A percentile compares a stretch with the other conserved stretches of the same genome.
phyloP scores from a whole-genome alignment of 306 rosid species.

The Sicyos edulis region DNA sequence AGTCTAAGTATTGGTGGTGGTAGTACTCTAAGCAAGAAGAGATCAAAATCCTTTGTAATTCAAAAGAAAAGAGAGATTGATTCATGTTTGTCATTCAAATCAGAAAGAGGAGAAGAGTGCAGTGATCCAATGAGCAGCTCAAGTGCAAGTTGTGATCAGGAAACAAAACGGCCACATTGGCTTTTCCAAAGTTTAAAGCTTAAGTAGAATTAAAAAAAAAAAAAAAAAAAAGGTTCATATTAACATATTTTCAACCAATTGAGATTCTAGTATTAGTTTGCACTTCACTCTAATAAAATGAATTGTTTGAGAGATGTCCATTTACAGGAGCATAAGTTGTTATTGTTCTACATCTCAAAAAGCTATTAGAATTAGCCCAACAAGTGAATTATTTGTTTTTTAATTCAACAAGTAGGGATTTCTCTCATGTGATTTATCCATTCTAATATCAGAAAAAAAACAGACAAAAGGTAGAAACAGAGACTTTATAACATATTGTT shows the following conservation, averaged over 20 bases:
- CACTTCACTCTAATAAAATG: neutral
- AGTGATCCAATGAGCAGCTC: constrained; percentile 77
- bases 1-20: constrained; percentile 91
- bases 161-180: constrained; percentile 68
- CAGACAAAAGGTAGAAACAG: neutral
- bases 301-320: constrained; percentile 12
- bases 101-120: constrained; percentile 61
- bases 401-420: too few species aligned
- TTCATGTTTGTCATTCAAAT: constrained; percentile 53
- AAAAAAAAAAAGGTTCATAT: neutral
- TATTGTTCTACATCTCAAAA: neutral
- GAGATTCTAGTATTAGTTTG: constrained; percentile 9
- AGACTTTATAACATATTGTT: neutral
- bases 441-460: neutral
- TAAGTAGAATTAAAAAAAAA: constrained; percentile 9
- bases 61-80: constrained; percentile 37
- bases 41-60: constrained; percentile 31
- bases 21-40: constrained; percentile 39
- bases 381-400: too few species aligned
- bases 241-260: constrained; percentile 9
- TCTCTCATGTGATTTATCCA: too few species aligned
- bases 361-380: too few species aligned
- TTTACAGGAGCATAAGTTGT: neutral
- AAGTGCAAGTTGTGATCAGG: too few species aligned
- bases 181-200: constrained; percentile 69